These are phyloP conservation scores for Diutina sp. DNA, from an alignment of 1,139 yeast species.

Conservation along the genomic window DNA sequence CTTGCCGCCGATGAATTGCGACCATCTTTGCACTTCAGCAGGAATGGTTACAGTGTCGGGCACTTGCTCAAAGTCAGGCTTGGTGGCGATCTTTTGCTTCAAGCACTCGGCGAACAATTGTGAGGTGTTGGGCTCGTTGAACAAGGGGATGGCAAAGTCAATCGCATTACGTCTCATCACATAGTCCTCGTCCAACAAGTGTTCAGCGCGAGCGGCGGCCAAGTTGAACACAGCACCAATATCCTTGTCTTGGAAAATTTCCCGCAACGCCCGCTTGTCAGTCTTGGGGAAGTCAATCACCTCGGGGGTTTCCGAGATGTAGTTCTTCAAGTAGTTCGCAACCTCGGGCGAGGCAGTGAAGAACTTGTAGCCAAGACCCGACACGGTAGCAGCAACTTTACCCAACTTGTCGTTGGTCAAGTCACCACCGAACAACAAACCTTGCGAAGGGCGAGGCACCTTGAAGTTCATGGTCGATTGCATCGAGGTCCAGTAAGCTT, in stretches of 20 bases:
- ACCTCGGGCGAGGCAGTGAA: slow-evolving; percentile 68
- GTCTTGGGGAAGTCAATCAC: slow-evolving; percentile 84
- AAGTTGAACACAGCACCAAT: slow-evolving; percentile 84
- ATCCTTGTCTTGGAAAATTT: slow-evolving; percentile 76
- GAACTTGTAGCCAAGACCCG: slow-evolving; percentile 69
- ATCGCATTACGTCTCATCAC: slow-evolving; percentile 98
- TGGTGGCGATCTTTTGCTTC: slow-evolving; percentile 53
- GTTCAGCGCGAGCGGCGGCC: slow-evolving; percentile 82
- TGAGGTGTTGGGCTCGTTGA: slow-evolving; percentile 93
- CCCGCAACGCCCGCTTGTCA: slow-evolving; percentile 87
- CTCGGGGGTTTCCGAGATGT: slow-evolving; percentile 37
- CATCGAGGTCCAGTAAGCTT: slow-evolving; percentile 95
- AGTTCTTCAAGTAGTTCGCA: slow-evolving; percentile 47
- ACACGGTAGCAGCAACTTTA: slow-evolving; percentile 54
- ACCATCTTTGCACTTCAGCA: slow-evolving; percentile 85
- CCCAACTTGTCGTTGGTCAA: slow-evolving; percentile 59
- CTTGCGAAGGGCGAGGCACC: slow-evolving; percentile 82
- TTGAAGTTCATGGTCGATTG: slow-evolving; percentile 96
- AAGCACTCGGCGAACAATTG: slow-evolving; percentile 77
- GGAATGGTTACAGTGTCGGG: slow-evolving; percentile 53
- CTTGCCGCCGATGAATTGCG: slow-evolving; percentile 89
- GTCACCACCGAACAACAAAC: slow-evolving; percentile 91
- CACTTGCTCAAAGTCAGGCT: slow-evolving; percentile 27
- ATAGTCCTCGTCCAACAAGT: slow-evolving; percentile 77
- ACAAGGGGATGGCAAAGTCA: slow-evolving; percentile 91